Conservation (phyloP, 352 stramenopile genomes). For the Peronospora destructor region DNA sequence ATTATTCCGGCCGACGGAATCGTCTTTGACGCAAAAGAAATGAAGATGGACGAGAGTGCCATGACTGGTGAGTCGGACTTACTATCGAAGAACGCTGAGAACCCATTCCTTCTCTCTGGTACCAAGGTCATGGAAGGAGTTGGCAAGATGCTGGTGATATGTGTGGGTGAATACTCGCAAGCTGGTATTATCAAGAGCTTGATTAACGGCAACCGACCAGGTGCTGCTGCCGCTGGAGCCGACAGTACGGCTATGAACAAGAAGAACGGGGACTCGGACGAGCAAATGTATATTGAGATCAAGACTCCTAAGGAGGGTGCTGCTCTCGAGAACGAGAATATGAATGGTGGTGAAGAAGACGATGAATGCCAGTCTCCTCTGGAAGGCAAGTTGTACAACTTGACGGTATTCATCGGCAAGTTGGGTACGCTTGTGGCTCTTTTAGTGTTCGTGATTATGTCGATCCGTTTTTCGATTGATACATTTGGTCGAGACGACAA, state of each 20-base stretch:
- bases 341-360: constrained; percentile 22
- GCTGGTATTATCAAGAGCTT: constrained; percentile 85
- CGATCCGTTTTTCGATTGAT: constrained; percentile 39
- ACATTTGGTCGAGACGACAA: constrained; percentile 28
- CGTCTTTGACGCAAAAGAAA: constrained; percentile 74
- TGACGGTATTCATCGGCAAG: constrained; percentile 60
- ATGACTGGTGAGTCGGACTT: constrained; percentile 89
- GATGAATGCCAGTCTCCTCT: constrained; percentile 45
- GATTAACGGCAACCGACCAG: constrained; percentile 72
- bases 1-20: constrained; percentile 87
- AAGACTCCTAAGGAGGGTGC: constrained; percentile 38
- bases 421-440: constrained; percentile 44
- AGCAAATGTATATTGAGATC: constrained; percentile 42
- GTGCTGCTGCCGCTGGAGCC: constrained; percentile 32
- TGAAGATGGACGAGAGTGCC: constrained; percentile 86
- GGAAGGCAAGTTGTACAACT: constrained; percentile 32
- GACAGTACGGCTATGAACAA: constrained; percentile 20
- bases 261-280: constrained; percentile 16
- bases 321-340: constrained; percentile 13
- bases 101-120: constrained; percentile 87
- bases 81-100: constrained; percentile 60
- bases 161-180: constrained; percentile 86
- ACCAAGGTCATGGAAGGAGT: constrained; percentile 89
- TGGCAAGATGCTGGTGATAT: constrained; percentile 87
- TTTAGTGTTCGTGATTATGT: constrained; percentile 58